These are phyloP conservation scores for Mycena leptocephala DNA, from an alignment of 768 basidiomycete species.

Conservation along the genomic window DNA sequence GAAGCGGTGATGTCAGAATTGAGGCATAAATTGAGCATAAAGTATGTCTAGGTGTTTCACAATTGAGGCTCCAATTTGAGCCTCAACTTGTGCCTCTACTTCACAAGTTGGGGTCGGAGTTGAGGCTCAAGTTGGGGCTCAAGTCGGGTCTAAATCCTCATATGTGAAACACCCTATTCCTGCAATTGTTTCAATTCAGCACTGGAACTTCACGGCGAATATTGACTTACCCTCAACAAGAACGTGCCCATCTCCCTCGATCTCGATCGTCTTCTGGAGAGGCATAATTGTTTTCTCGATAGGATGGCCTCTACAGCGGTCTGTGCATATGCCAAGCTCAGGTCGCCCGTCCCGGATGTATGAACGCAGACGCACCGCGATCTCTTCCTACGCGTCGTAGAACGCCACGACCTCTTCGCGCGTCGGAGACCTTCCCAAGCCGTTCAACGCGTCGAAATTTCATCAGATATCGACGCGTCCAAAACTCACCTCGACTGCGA, in stretches of 20 bases:
- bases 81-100: no score
- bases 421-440: constrained; percentile 16
- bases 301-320: constrained; percentile 19
- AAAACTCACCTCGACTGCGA: constrained; percentile 1
- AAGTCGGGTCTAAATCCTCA: no score
- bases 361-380: constrained; percentile 24
- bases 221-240: constrained; percentile 24
- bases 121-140: no score
- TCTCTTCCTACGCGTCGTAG: constrained; percentile 28
- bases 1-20: no score
- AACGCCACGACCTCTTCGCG: no score
- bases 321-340: background rate
- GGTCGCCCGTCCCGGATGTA: background rate
- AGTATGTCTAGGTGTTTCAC: no score
- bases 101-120: no score
- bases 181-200: background rate
- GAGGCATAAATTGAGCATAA: no score
- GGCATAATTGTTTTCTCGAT: constrained; percentile 20
- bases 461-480: background rate
- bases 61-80: no score
- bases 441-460: background rate
- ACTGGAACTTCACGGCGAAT: no score
- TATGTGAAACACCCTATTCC: no score
- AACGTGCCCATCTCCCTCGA: constrained; percentile 30
- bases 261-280: background rate